Conservation (phyloP, 345 rosid species). For the thale cress (Arabidopsis thaliana) region DNA sequence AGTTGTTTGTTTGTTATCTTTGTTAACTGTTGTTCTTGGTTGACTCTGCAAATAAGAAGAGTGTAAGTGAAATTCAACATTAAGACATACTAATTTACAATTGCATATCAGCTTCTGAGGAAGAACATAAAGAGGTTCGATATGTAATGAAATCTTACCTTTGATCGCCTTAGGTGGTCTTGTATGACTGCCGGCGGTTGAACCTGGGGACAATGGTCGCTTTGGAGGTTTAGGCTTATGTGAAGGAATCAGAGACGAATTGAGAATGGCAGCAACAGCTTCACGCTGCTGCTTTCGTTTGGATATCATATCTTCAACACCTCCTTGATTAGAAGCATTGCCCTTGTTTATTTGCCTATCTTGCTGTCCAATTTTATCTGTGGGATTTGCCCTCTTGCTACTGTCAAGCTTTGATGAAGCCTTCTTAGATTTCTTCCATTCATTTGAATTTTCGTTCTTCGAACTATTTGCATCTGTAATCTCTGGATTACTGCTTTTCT, state of each 20-base stretch:
- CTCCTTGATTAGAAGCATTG: conserved; percentile 46
- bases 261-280: conserved; percentile 88
- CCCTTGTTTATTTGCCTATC: conserved; percentile 41
- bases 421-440: conserved; percentile 48
- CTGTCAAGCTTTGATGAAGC: conserved; percentile 43
- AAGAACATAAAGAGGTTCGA: not conserved
- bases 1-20: conserved; percentile 21
- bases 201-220: conserved; percentile 61
- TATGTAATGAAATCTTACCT: conserved; percentile 50
- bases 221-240: conserved; percentile 65
- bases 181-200: conserved; percentile 47
- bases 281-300: conserved; percentile 84
- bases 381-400: conserved; percentile 42
- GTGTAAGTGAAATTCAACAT: conserved; percentile 9
- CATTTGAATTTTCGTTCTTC: conserved; percentile 44
- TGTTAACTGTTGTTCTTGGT: conserved; percentile 37
- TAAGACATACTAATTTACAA: conserved; percentile 5
- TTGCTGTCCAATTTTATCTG: conserved; percentile 43
- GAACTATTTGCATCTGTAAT: conserved; percentile 31
- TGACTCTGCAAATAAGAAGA: conserved; percentile 36
- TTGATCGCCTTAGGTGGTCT: conserved; percentile 68
- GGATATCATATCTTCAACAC: conserved; percentile 54
- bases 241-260: conserved; percentile 76
- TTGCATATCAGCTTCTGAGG: conserved; percentile 1
- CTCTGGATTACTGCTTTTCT: conserved; percentile 26